Evolutionary conservation across 2,329 filamentous ascomycete species (phyloP), one percentile per base, ranked within the genome.

Genomic region (Pseudocercospora pini-densiflorae): DNA sequence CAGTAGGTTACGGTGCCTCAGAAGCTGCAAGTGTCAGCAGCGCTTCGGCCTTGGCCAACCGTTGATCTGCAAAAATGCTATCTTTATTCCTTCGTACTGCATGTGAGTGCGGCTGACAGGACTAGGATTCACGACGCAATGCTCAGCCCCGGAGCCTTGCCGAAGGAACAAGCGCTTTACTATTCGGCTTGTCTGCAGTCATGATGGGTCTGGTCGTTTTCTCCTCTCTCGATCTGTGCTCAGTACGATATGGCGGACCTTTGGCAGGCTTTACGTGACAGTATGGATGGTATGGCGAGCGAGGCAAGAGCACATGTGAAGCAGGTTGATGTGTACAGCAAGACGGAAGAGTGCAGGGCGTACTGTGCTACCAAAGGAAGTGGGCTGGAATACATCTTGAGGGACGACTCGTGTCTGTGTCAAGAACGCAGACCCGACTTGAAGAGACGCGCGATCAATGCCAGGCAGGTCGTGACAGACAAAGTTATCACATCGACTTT

Each of bases 61-160:
- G 53, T 27, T 33, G 55, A 53, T 49, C 33, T 24, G 27, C 62
- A 53, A 10, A n/a, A 64, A 29, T 54, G 23, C 62, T 64, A 53
- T 64, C 40, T 51, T 45, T 40, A 58, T 58, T 36, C 55, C 55
- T 43, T 58, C 55, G 55, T 60, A 58, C 61, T 66, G 64, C 64
- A 43, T 55, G 55, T 60, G 57, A 55, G 60, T 63, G 64, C 64
- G 64, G 64, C 64, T 66, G 64, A 66, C 36, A 27, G 33, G 33
- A 62, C 64, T 60, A 57, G 64, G 60, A 66, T 66, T 36, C 19
- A 59, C 64, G 21, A 49, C 54, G 59, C 61, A 53, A 21, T 54
- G 23, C 60, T 66, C 64, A 66, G 64, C 64, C 55, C 27, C 55
- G 57, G 54, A 63, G 61, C 64, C 55, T 62, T 59, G 54, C 33